Percentiles rank a stretch among this genome's conserved stretches.
phyloP scores from a whole-genome alignment of 257 asterid genomes.

The Penstemon eatonii region DNA sequence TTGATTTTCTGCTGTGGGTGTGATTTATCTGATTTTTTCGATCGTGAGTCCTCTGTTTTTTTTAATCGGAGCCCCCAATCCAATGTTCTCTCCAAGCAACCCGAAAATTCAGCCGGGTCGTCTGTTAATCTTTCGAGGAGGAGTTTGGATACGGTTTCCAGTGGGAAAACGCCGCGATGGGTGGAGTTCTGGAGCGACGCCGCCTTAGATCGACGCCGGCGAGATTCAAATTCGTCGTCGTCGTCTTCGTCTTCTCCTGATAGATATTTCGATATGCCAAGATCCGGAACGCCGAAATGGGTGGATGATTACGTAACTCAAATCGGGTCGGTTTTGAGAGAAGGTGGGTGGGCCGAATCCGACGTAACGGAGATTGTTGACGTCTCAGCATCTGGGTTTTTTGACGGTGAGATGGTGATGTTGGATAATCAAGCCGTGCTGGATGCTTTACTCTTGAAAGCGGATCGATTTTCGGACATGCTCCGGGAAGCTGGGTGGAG shows the following conservation, averaged over 20 bases:
- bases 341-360: slow-evolving; percentile 92
- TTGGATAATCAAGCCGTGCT: slow-evolving; percentile 76
- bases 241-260: slow-evolving; percentile 86
- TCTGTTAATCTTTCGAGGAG: slow-evolving; percentile 50
- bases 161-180: slow-evolving; percentile 76
- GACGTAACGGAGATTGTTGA: slow-evolving; percentile 80
- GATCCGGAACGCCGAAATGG: slow-evolving; percentile 79
- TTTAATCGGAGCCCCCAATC: slow-evolving; percentile 27
- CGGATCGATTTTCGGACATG: slow-evolving; percentile 87
- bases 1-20: slow-evolving; percentile 83
- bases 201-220: slow-evolving; percentile 72
- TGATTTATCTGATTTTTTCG: slow-evolving; percentile 83
- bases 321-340: slow-evolving; percentile 81
- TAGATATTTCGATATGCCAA: slow-evolving; percentile 59
- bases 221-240: slow-evolving; percentile 66
- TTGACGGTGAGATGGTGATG: slow-evolving; percentile 80
- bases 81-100: not conserved
- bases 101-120: slow-evolving; percentile 46
- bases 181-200: slow-evolving; percentile 99
- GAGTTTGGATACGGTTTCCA: slow-evolving; percentile 52
- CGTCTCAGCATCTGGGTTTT: slow-evolving; percentile 85
- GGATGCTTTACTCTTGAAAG: slow-evolving; percentile 79
- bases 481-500: slow-evolving; percentile 95
- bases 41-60: slow-evolving; percentile 64
- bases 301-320: slow-evolving; percentile 68